Conservation (phyloP, 768 basidiomycete genomes). For the Mycena pura region DNA sequence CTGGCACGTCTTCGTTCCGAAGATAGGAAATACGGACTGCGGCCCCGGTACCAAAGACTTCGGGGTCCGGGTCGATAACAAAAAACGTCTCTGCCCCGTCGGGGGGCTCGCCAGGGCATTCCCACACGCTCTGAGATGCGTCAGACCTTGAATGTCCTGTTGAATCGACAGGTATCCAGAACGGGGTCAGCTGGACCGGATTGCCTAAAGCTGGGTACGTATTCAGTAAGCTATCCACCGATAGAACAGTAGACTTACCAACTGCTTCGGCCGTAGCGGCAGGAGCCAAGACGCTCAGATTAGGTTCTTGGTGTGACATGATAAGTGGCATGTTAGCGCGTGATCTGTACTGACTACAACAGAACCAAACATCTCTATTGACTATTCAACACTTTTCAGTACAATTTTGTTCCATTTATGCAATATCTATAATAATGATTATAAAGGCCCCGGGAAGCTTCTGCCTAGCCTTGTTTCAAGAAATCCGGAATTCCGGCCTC, state of each 20-base stretch:
- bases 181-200: neutral
- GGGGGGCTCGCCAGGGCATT: neutral
- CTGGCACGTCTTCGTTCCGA: neutral
- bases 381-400: no score
- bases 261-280: neutral
- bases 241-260: neutral
- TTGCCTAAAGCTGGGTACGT: slow-evolving; percentile 2
- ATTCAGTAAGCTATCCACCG: neutral
- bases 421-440: no score
- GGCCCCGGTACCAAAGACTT: slow-evolving; percentile 3
- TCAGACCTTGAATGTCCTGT: neutral
- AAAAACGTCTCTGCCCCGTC: neutral
- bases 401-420: no score
- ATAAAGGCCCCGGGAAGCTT: no score
- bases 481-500: no score
- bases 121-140: neutral
- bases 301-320: neutral
- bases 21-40: neutral
- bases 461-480: no score
- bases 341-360: neutral
- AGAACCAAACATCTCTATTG: neutral
- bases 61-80: neutral
- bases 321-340: no score
- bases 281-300: neutral
- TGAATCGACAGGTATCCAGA: neutral